Percentiles rank a stretch among this genome's conserved stretches.
phyloP scores from a whole-genome alignment of 179 eudicot species.

The Gypsophila paniculata region DNA sequence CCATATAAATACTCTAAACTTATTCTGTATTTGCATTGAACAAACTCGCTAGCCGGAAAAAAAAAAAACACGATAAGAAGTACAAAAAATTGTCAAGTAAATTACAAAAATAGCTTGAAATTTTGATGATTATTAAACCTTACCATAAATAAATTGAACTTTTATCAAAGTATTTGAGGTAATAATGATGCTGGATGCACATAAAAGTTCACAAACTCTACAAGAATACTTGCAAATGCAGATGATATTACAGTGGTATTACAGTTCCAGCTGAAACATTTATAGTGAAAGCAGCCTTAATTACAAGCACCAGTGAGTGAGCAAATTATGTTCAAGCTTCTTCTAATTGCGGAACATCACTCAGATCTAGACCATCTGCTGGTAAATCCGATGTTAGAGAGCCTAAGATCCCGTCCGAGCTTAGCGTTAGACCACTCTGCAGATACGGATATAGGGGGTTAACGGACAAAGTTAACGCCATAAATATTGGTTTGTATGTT shows the following conservation, averaged over 20 bases:
- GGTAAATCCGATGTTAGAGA: constrained; percentile 63
- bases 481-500: neutral
- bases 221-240: neutral
- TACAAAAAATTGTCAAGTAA: too few species aligned
- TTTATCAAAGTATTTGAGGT: too few species aligned
- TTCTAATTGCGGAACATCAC: constrained; percentile 53
- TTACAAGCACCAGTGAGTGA: constrained; percentile 19
- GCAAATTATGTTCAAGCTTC: constrained; percentile 28
- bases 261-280: constrained; percentile 11
- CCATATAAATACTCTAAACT: too few species aligned
- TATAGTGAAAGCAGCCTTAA: constrained; percentile 15
- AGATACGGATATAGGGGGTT: constrained; percentile 6
- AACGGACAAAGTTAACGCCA: neutral
- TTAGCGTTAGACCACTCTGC: constrained; percentile 88
- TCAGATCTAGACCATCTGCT: constrained; percentile 67
- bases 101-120: too few species aligned
- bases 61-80: too few species aligned
- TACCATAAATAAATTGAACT: too few species aligned
- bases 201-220: too few species aligned
- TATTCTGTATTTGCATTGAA: too few species aligned
- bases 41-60: too few species aligned
- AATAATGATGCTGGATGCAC: too few species aligned
- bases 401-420: constrained; percentile 75
- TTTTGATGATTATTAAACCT: too few species aligned
- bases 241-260: constrained; percentile 11